These are phyloP conservation scores for Botrytis galanthina DNA, from an alignment of 2,329 filamentous ascomycete species.

Conservation along the genomic window DNA sequence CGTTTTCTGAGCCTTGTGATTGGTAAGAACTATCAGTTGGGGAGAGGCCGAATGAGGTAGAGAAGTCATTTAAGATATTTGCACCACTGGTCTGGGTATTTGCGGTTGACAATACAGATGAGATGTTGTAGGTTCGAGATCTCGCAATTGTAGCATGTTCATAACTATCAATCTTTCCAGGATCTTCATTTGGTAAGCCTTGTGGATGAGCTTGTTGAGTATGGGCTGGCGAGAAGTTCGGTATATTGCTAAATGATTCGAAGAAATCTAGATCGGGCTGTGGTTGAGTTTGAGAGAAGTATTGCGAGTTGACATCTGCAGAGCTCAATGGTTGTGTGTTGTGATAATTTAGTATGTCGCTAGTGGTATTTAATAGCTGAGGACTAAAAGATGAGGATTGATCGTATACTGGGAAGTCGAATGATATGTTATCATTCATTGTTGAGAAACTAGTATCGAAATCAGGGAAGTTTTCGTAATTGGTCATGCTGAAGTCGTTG, in stretches of 20 bases:
- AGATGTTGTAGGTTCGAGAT: not conserved
- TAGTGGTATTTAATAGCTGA: not conserved
- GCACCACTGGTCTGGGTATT: not conserved
- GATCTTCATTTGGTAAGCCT: not conserved
- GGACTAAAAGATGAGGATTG: constrained; percentile 21
- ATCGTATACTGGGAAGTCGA: constrained; percentile 26
- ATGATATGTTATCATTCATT: constrained; percentile 14
- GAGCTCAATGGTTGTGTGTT: constrained; percentile 7
- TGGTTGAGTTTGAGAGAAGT: not conserved
- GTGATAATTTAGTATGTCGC: not conserved
- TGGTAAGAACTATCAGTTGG: constrained; percentile 6
- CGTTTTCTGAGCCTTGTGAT: not conserved
- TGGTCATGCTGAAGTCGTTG: constrained; percentile 30
- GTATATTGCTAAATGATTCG: not conserved
- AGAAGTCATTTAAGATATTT: not conserved
- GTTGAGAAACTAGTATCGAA: constrained; percentile 15
- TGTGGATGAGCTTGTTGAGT: constrained; percentile 14
- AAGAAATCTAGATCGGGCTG: constrained; percentile 5
- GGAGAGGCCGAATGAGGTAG: not conserved
- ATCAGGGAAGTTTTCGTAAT: constrained; percentile 29
- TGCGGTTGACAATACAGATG: not conserved
- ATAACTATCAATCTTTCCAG: constrained; percentile 5
- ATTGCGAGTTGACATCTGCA: constrained; percentile 11
- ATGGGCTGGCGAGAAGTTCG: not conserved
- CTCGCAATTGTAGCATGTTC: not conserved